Evolutionary conservation across 306 rosid species (phyloP).

Genomic region (Begonia masoniana): DNA sequence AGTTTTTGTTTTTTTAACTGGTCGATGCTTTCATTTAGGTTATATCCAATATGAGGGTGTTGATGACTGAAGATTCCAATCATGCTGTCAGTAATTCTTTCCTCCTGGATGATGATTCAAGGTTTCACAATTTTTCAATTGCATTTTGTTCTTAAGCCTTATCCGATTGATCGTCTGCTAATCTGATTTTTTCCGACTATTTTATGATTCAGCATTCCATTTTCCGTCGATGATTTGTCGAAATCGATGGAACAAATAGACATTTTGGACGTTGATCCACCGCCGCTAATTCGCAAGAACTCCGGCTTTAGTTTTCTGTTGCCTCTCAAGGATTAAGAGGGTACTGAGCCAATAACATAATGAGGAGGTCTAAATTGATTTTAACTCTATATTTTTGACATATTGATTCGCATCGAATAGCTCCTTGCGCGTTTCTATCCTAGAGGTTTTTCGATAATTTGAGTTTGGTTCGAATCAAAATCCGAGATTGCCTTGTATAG

Average conservation of each 20-base stretch:
- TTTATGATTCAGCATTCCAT: conserved; percentile 65
- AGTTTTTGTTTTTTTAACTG: conserved; percentile 4
- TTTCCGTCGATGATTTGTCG: conserved; percentile 94
- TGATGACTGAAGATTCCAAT: conserved; percentile 93
- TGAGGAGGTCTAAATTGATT: no score
- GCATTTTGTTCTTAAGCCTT: conserved; percentile 6
- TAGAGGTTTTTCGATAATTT: no score
- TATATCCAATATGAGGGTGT: conserved; percentile 71
- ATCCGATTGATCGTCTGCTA: no score
- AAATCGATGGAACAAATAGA: conserved; percentile 90
- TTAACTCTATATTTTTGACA: no score
- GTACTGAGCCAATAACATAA: no score
- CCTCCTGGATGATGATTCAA: conserved; percentile 93
- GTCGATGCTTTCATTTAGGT: conserved; percentile 26
- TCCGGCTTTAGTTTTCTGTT: conserved; percentile 90
- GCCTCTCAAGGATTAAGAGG: conserved; percentile 59
- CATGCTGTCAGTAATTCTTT: conserved; percentile 95
- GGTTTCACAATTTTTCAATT: conserved; percentile 12
- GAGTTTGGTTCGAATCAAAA: no score
- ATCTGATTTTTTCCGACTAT: conserved; percentile 2
- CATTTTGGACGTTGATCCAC: conserved; percentile 83
- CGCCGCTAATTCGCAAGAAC: conserved; percentile 90
- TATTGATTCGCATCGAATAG: no score
- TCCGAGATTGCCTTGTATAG: no score
- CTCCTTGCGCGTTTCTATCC: no score